phyloP scores from a whole-genome alignment of 2,329 filamentous ascomycete genomes.

The Pestalotiopsis fici region DNA sequence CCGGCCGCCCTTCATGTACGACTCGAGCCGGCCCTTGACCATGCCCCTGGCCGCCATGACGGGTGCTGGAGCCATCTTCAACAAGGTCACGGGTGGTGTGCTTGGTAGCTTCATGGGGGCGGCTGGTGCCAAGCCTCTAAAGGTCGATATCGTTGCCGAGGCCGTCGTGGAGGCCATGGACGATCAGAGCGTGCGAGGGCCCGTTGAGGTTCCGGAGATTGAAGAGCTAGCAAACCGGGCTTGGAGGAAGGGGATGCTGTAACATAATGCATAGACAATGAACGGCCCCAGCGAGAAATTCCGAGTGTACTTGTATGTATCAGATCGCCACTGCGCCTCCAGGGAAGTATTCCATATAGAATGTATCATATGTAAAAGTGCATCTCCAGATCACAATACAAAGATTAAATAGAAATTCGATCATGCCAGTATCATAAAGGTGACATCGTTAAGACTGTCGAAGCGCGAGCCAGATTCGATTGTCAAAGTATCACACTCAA shows the following conservation, averaged over 20 bases:
- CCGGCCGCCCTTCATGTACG: constrained; percentile 86
- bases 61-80: constrained; percentile 74
- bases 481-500: background rate
- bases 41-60: constrained; percentile 81
- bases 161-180: constrained; percentile 85
- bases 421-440: too few relatives aligned
- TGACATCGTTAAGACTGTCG: too few relatives aligned
- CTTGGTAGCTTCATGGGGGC: constrained; percentile 78
- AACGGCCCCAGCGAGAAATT: background rate
- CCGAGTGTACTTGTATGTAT: background rate
- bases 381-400: background rate
- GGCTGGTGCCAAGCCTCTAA: constrained; percentile 81
- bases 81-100: constrained; percentile 73
- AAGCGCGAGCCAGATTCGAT: too few relatives aligned
- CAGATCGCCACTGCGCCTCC: background rate
- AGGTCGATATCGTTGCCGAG: constrained; percentile 84
- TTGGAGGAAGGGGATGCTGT: constrained; percentile 92
- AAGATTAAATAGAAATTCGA: too few relatives aligned
- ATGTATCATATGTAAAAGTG: background rate
- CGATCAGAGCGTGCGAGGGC: constrained; percentile 71
- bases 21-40: constrained; percentile 78
- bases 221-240: constrained; percentile 77
- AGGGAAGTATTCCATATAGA: background rate
- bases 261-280: constrained; percentile 21
- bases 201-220: constrained; percentile 77